Evolutionary conservation across 495 filamentous ascomycete genomes (phyloP), one percentile per base, ranked within the genome.

Genomic region (Neurospora sp.): DNA sequence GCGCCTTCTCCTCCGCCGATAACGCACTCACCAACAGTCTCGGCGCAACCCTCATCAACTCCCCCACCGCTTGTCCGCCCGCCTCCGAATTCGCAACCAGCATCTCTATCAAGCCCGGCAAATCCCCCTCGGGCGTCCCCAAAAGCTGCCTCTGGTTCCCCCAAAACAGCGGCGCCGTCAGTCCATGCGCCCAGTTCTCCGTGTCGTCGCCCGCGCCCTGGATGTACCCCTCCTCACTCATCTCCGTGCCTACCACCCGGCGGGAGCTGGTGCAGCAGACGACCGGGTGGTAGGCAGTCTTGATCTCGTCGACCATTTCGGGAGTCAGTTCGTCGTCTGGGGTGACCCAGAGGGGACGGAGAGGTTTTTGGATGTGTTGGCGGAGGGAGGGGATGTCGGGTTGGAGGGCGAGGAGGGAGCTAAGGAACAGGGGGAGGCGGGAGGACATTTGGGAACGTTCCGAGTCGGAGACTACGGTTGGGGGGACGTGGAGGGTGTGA

Each of bases 191-290:
- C 96, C 96, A 99, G 45, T 89, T 90, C 82, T 98, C 95, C 22
- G 90, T 92, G 77, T 98, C 95, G 81, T 98, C 95, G 6, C 91
- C 95, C 14, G 94, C 94, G 35, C 96, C 96, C 80, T 98, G 96
- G 74, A 99, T 92, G 78, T 99, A 99, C 37, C 90, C 92, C 4
- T 88, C 89, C 71, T 85, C 85, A 39, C 88, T 89, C 71, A 89
- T 85, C 77, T 93, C 92, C 0, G 86, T 87, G 6, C 89, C 90
- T 16, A 80, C 82, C 8, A 93, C 87, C 12, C 90, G 85, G 42
- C 89, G 85, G 0, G 94, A 97, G 35, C 92, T 90, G 3, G 94
- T 94, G 71, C 87, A 94, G 80, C 94, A 95, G 12, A 97, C 85
- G 0, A 98, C 84, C 0, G 91, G 86, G 35, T 92, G 85, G 74